These are phyloP conservation scores for Clavariopsis aquatica DNA, from an alignment of 495 filamentous ascomycete genomes.

Conservation along the genomic window DNA sequence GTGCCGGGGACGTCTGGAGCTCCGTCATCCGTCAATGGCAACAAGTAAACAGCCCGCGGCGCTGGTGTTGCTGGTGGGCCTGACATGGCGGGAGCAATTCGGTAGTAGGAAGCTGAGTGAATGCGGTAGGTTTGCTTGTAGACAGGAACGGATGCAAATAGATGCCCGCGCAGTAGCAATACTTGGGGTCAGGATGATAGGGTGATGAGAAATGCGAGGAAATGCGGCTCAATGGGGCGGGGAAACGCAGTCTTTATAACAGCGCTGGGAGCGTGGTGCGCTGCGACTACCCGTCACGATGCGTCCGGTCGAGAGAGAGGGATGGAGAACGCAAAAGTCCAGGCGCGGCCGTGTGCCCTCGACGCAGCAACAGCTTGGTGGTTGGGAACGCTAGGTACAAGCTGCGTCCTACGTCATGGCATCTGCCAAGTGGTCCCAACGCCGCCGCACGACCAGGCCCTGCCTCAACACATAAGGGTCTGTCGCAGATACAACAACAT, in stretches of 20 bases:
- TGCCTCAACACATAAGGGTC: too few relatives aligned
- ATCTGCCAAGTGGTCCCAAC: too few relatives aligned
- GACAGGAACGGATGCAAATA: constrained; percentile 11
- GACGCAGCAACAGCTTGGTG: too few relatives aligned
- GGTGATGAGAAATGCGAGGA: constrained; percentile 3
- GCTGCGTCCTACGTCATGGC: too few relatives aligned
- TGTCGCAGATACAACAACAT: too few relatives aligned
- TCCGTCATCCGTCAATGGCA: constrained; percentile 88
- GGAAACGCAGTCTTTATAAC: too few relatives aligned
- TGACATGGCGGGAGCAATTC: constrained; percentile 14
- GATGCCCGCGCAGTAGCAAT: constrained; percentile 4
- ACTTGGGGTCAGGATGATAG: constrained; percentile 4
- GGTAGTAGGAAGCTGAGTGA: not conserved
- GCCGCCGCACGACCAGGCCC: too few relatives aligned
- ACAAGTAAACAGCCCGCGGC: constrained; percentile 65
- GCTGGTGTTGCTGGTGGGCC: constrained; percentile 40
- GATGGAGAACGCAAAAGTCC: too few relatives aligned
- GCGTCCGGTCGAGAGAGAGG: not conserved
- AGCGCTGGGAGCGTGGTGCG: too few relatives aligned
- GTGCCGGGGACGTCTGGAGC: constrained; percentile 85
- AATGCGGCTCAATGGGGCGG: not conserved
- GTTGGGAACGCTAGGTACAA: too few relatives aligned
- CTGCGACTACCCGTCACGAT: not conserved
- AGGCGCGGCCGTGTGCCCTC: too few relatives aligned
- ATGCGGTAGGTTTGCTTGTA: constrained; percentile 23